These are phyloP conservation scores for Metschnikowia colocasiae DNA, from an alignment of 805 yeast species.

Conservation along the genomic window DNA sequence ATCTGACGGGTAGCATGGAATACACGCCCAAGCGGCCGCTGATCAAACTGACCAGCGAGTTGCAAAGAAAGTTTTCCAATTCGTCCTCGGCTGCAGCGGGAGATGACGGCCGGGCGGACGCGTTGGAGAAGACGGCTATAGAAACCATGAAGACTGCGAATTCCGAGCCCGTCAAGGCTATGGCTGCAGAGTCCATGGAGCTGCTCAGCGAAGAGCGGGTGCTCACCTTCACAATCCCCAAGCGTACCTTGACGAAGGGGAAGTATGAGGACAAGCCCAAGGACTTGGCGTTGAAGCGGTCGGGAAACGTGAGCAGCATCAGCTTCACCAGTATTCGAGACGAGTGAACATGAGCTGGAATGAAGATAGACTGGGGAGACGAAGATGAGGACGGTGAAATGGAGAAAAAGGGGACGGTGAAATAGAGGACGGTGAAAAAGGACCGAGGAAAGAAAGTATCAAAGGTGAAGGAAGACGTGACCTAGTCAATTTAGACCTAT, in stretches of 20 bases:
- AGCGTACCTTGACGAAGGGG: background rate
- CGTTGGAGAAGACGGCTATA: too few relatives aligned
- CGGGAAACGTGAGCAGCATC: conserved; percentile 15
- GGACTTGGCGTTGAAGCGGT: conserved; percentile 3
- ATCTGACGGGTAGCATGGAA: background rate
- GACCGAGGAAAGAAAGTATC: too few relatives aligned
- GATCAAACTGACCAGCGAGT: background rate
- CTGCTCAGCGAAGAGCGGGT: background rate
- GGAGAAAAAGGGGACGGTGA: too few relatives aligned
- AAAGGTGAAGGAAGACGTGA: too few relatives aligned
- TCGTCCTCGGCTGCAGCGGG: background rate
- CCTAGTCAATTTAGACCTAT: too few relatives aligned
- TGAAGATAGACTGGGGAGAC: background rate
- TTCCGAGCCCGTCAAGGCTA: background rate
- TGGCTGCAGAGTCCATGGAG: conserved; percentile 2
- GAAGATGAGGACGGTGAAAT: too few relatives aligned
- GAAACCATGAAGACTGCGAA: too few relatives aligned
- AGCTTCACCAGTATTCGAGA: conserved; percentile 18
- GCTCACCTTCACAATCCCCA: background rate
- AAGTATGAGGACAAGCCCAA: background rate
- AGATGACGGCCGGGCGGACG: background rate
- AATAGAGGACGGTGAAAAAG: too few relatives aligned
- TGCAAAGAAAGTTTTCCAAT: background rate
- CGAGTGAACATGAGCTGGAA: too few relatives aligned
- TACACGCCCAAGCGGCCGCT: background rate